These are phyloP conservation scores for Metschnikowia amazonensis DNA, from an alignment of 805 yeast species.

Conservation along the genomic window DNA sequence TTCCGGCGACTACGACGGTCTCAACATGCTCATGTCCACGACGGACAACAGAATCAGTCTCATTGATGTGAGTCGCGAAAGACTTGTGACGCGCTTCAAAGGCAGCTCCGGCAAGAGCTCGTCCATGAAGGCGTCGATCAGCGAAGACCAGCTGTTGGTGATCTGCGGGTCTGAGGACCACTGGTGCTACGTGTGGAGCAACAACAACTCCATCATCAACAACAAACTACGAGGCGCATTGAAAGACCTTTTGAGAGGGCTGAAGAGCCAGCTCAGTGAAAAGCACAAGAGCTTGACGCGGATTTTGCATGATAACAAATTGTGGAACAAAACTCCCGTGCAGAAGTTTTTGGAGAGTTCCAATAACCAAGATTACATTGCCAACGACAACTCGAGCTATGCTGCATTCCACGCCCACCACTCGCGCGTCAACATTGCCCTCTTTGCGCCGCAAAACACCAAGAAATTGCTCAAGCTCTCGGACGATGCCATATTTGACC, in stretches of 20 bases:
- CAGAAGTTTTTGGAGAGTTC: constrained; percentile 26
- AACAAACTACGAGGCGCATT: constrained; percentile 33
- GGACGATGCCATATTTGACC: constrained; percentile 75
- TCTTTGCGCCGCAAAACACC: constrained; percentile 73
- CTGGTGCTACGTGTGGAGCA: constrained; percentile 79
- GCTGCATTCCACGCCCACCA: constrained; percentile 76
- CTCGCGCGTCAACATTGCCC: constrained; percentile 67
- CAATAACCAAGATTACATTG: constrained; percentile 21
- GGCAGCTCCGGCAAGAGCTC: constrained; percentile 72
- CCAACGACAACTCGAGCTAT: constrained; percentile 56
- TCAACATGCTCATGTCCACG: constrained; percentile 57
- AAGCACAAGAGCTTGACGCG: constrained; percentile 28
- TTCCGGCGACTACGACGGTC: constrained; percentile 13
- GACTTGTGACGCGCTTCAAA: constrained; percentile 62
- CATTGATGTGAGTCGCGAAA: constrained; percentile 50
- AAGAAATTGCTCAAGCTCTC: constrained; percentile 62
- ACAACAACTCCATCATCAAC: constrained; percentile 40
- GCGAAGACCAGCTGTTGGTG: constrained; percentile 55
- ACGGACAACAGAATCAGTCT: constrained; percentile 79
- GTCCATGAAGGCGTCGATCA: constrained; percentile 63
- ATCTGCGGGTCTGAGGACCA: constrained; percentile 86
- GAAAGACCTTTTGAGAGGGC: constrained; percentile 33
- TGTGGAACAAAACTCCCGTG: constrained; percentile 24
- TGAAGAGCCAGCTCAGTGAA: constrained; percentile 32
- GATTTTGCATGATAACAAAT: constrained; percentile 26